Percentiles rank a stretch among this genome's conserved stretches.
phyloP scores from a whole-genome alignment of 495 filamentous ascomycete species.

The Chaetomium tenue region DNA sequence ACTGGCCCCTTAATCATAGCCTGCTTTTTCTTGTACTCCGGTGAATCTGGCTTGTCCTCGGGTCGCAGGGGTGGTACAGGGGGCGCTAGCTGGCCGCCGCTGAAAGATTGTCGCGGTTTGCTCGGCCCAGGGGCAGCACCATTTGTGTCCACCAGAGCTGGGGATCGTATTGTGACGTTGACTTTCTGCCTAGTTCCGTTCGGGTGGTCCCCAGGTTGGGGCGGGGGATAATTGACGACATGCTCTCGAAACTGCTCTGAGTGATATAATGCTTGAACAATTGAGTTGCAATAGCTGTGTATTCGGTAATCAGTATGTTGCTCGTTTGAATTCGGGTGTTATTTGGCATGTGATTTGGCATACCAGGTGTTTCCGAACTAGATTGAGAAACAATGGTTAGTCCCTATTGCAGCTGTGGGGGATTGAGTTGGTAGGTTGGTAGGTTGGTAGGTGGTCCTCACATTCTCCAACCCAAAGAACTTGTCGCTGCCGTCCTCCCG shows the following conservation, averaged over 20 bases:
- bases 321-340: background rate
- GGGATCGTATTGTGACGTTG: constrained; percentile 50
- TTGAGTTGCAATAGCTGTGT: constrained; percentile 93
- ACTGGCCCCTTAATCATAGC: constrained; percentile 84
- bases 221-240: constrained; percentile 85
- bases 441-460: constrained; percentile 47
- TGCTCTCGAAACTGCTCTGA: constrained; percentile 93
- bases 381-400: constrained; percentile 23
- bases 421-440: constrained; percentile 4
- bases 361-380: constrained; percentile 99
- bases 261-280: constrained; percentile 94
- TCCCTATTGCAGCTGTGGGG: constrained; percentile 12
- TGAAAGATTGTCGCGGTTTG: constrained; percentile 47
- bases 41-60: constrained; percentile 78
- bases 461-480: constrained; percentile 98
- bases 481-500: constrained; percentile 91
- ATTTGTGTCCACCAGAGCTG: constrained; percentile 44
- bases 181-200: constrained; percentile 47
- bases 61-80: constrained; percentile 42
- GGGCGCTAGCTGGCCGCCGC: constrained; percentile 39
- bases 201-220: constrained; percentile 46
- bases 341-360: constrained; percentile 17
- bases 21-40: constrained; percentile 96
- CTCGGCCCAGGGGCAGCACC: constrained; percentile 38
- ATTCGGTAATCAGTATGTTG: background rate